phyloP scores from a whole-genome alignment of 805 yeast species.

The Yarrowia sp. region DNA sequence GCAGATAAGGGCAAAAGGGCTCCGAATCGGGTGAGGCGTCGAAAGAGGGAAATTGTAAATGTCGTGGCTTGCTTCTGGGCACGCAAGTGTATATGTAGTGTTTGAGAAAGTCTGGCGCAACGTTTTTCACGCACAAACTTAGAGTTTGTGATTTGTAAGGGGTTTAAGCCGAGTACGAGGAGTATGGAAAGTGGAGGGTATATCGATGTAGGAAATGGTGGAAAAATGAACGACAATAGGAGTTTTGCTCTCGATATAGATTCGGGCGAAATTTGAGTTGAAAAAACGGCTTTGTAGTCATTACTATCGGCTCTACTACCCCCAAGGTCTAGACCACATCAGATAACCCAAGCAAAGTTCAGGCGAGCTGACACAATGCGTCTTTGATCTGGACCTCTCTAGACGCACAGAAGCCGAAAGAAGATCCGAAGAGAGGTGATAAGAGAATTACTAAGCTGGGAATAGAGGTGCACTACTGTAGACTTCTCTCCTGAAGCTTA shows the following conservation, averaged over 20 bases:
- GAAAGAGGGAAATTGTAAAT: slow-evolving; percentile 28
- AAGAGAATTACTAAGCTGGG: background rate
- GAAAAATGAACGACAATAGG: too few species aligned
- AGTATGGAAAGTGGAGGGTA: too few species aligned
- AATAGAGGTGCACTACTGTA: too few species aligned
- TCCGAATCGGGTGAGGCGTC: slow-evolving; percentile 35
- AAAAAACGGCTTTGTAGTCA: too few species aligned
- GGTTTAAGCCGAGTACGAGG: slow-evolving; percentile 8
- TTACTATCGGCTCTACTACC: too few species aligned
- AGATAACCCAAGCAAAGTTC: slow-evolving; percentile 34
- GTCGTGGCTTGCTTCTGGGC: slow-evolving; percentile 29
- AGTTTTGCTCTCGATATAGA: background rate
- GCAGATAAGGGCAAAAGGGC: slow-evolving; percentile 35
- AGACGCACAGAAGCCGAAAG: slow-evolving; percentile 33
- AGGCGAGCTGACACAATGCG: slow-evolving; percentile 21
- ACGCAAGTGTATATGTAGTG: slow-evolving; percentile 32
- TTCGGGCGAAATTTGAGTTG: background rate
- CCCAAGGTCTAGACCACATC: slow-evolving; percentile 28
- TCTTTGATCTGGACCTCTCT: slow-evolving; percentile 19
- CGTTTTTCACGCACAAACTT: slow-evolving; percentile 32
- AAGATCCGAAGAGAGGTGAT: slow-evolving; percentile 1
- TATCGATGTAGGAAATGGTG: too few species aligned
- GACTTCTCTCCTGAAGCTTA: too few species aligned
- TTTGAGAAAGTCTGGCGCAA: slow-evolving; percentile 31
- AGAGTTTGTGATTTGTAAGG: slow-evolving; percentile 29